Conservation (phyloP, 1,139 yeast genomes). For the Pichia sp. region DNA sequence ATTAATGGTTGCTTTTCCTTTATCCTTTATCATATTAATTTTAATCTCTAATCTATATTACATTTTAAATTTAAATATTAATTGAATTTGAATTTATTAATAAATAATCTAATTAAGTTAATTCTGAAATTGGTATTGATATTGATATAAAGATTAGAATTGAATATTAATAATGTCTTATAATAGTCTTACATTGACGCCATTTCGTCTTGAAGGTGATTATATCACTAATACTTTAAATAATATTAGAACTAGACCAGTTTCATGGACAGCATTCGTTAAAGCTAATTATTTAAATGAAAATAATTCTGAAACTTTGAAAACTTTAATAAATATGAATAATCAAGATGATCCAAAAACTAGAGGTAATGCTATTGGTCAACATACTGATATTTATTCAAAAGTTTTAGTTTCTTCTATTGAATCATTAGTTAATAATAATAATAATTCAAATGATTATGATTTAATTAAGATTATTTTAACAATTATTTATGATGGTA, state of each 20-base stretch:
- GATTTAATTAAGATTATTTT: slow-evolving; percentile 6
- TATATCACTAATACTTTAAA: slow-evolving; percentile 65
- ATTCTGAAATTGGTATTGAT: too few species aligned
- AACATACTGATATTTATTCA: slow-evolving; percentile 39
- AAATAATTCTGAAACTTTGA: slow-evolving; percentile 61
- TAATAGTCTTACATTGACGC: background rate
- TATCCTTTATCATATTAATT: too few species aligned
- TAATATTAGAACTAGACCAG: slow-evolving; percentile 71
- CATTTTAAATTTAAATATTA: too few species aligned
- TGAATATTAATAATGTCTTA: too few species aligned
- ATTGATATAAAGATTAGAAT: too few species aligned
- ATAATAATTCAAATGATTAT: background rate
- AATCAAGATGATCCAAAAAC: slow-evolving; percentile 41
- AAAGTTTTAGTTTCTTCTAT: slow-evolving; percentile 21
- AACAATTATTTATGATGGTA: slow-evolving; percentile 9
- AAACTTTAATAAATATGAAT: slow-evolving; percentile 36
- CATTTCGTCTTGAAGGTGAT: slow-evolving; percentile 40
- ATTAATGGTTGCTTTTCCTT: too few species aligned
- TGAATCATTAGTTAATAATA: background rate
- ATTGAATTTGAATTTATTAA: too few species aligned
- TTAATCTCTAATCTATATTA: too few species aligned
- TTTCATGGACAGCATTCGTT: slow-evolving; percentile 90
- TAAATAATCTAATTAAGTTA: too few species aligned
- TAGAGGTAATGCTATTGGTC: slow-evolving; percentile 25
- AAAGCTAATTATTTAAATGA: slow-evolving; percentile 63